Evolutionary conservation across 805 yeast genomes (phyloP).

Genomic region (Ascoidea rubescens): DNA sequence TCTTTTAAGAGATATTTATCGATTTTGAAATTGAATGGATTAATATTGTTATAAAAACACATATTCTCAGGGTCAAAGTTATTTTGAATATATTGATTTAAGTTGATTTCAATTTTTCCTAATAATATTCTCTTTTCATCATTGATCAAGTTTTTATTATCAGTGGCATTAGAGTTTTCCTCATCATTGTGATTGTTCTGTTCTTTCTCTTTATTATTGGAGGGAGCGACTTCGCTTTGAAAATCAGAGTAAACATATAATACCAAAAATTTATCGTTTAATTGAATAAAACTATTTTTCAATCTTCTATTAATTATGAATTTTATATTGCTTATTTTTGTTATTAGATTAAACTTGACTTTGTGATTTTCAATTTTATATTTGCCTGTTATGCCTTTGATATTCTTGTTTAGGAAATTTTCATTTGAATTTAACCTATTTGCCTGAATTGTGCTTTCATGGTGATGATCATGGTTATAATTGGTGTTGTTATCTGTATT

Average conservation of each 20-base stretch:
- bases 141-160: constrained; percentile 2
- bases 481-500: background rate
- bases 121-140: constrained; percentile 30
- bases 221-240: constrained; percentile 9
- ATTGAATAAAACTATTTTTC: constrained; percentile 21
- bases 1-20: constrained; percentile 59
- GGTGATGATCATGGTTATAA: background rate
- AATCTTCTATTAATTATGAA: constrained; percentile 16
- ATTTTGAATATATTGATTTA: constrained; percentile 49
- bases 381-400: constrained; percentile 26
- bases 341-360: constrained; percentile 31
- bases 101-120: constrained; percentile 55
- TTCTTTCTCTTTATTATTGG: constrained; percentile 5
- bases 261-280: constrained; percentile 22
- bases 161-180: background rate
- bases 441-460: background rate
- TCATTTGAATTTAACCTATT: background rate
- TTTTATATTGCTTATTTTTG: constrained; percentile 9
- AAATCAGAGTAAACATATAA: constrained; percentile 32
- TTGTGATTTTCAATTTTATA: constrained; percentile 35
- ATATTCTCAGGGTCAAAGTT: constrained; percentile 10
- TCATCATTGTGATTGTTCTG: background rate
- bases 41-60: background rate
- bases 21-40: constrained; percentile 12
- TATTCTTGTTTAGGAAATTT: constrained; percentile 1